phyloP scores from a whole-genome alignment of 371 early-diverging fungal species.

The Cladochytrium tenue region DNA sequence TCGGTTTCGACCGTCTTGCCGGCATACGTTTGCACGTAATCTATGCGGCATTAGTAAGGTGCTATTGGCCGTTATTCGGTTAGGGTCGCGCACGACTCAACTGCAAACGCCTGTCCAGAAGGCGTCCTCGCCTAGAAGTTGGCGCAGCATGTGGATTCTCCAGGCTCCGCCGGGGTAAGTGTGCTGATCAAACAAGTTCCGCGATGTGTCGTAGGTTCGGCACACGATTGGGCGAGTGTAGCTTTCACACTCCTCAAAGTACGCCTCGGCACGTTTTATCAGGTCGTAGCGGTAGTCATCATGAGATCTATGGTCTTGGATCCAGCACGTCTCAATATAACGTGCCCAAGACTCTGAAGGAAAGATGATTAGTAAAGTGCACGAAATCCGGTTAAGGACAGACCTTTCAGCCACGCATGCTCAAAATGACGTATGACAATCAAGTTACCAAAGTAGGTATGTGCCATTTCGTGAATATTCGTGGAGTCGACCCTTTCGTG shows the following conservation, averaged over 20 bases:
- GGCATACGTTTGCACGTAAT: constrained; percentile 43
- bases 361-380: not conserved
- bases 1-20: constrained; percentile 53
- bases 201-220: constrained; percentile 52
- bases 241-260: constrained; percentile 40
- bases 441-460: constrained; percentile 65
- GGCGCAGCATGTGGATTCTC: constrained; percentile 59
- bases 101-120: constrained; percentile 56
- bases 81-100: constrained; percentile 1
- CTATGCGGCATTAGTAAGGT: no score
- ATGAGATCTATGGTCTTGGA: constrained; percentile 47
- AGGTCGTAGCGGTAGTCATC: constrained; percentile 48
- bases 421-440: constrained; percentile 64
- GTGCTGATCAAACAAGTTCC: constrained; percentile 60
- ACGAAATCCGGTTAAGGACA: not conserved
- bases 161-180: constrained; percentile 59
- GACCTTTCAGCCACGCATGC: constrained; percentile 69
- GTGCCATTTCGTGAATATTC: constrained; percentile 67
- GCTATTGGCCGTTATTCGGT: not conserved
- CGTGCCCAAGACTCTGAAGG: constrained; percentile 67
- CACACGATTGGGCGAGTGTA: constrained; percentile 63
- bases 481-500: constrained; percentile 32
- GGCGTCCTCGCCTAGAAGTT: constrained; percentile 50
- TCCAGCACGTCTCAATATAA: constrained; percentile 45
- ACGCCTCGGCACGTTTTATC: constrained; percentile 31